Evolutionary conservation across 106 monocot species (phyloP), one percentile per base, ranked within the genome.

Genomic region (Alisma plantagoaquatica): DNA sequence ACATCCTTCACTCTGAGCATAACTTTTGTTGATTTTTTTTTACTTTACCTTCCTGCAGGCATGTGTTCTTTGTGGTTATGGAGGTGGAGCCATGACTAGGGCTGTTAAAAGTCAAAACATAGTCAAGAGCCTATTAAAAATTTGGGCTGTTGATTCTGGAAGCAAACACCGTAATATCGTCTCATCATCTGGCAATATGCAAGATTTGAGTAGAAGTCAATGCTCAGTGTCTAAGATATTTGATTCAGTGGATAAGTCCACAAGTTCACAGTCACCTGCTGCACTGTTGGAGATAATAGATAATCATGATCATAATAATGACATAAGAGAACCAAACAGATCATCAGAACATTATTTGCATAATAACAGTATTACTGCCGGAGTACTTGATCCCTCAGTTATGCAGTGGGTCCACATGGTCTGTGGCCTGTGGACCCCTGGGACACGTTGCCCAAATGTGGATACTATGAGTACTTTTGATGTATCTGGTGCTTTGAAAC

Each of bases 401-500:
- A 65, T 30, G 23, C 92, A 93, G 54, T 93, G 92, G 92, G 74
- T 93, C 27, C 92, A 93, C 70, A 70, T 93, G 78, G 87, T 93
- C 70, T 93, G 92, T 74, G 87, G 87, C 24, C 83, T 93, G 0
- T 93, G 92, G 92, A 93, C 87, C 1, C 92, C 92, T 64, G 86
- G 92, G 48, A 93, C 92, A 54, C 54, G 77, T 49, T 93, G 92
- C 55, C 87, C 83, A 63, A 93, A 93, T 68, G 83, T 83, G 19
- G 69, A 69, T 69, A 93, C 87, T 33, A 93, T 93, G 92, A 80
- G 63, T 59, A 51, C 83, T 55, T 93, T 87, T 72, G 92, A 93
- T 77, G 79, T 93, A 2, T 93, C 77, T 42, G 87, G 87, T 61
- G 82, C 80, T 52, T 66, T 49, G 23, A 62, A 60, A 55, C 46